phyloP scores from a whole-genome alignment of 2,329 filamentous ascomycete genomes.

The Madurella mycetomatis region DNA sequence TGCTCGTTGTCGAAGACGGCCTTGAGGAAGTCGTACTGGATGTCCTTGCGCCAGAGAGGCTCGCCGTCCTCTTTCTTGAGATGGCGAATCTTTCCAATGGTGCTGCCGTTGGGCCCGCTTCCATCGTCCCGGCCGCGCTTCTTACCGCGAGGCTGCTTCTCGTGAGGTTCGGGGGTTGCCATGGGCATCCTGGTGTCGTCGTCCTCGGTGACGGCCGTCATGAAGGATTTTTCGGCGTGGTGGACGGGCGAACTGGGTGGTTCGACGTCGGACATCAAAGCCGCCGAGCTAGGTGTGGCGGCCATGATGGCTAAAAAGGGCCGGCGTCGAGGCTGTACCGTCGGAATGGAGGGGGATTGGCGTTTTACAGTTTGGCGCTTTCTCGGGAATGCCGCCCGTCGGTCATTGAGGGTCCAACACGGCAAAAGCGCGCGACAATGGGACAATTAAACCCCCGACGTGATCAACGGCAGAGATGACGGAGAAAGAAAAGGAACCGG shows the following conservation, averaged over 20 bases:
- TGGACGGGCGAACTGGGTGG: constrained; percentile 43
- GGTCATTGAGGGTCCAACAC: constrained; percentile 1
- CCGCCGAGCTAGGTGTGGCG: constrained; percentile 22
- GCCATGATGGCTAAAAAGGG: constrained; percentile 17
- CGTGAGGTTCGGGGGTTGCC: constrained; percentile 39
- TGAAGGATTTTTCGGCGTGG: constrained; percentile 43
- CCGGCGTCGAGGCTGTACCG: neutral
- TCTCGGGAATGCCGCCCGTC: neutral
- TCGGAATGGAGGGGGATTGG: neutral
- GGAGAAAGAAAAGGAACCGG: constrained; percentile 4
- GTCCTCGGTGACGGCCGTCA: constrained; percentile 45
- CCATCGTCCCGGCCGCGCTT: constrained; percentile 31
- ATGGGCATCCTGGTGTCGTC: constrained; percentile 39
- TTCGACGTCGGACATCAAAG: constrained; percentile 42
- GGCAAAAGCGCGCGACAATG: neutral
- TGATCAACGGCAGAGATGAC: constrained; percentile 1
- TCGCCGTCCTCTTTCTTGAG: constrained; percentile 87
- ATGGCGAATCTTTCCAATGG: constrained; percentile 70
- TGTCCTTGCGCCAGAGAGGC: constrained; percentile 80
- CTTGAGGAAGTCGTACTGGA: constrained; percentile 81
- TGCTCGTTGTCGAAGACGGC: constrained; percentile 72
- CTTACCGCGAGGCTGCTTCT: constrained; percentile 28
- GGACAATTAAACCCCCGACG: constrained; percentile 6
- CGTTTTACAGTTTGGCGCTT: neutral
- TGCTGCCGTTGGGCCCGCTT: constrained; percentile 33